Evolutionary conservation across 2,329 filamentous ascomycete genomes (phyloP).

Genomic region (Eutypella sp.): DNA sequence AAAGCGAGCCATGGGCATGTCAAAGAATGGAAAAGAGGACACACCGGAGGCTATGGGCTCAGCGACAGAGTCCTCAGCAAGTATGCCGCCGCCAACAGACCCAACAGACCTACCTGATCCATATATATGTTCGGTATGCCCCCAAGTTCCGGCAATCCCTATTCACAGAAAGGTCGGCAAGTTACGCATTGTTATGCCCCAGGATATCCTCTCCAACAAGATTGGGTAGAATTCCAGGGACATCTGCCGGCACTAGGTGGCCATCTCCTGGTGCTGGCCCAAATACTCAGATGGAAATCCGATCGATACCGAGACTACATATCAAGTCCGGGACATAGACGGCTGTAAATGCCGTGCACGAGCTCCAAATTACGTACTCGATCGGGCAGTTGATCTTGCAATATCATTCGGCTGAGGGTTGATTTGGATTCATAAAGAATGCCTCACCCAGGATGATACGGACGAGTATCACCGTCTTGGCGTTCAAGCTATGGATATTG

Average conservation of each 20-base stretch:
- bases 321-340: constrained; percentile 4
- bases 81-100: too few relatives aligned
- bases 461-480: constrained; percentile 3
- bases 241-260: constrained; percentile 4
- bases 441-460: constrained; percentile 3
- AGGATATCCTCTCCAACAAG: background rate
- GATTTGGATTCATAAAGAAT: constrained; percentile 10
- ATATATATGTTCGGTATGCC: constrained; percentile 3
- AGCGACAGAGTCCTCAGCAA: too few relatives aligned
- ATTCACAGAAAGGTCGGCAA: background rate
- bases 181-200: constrained; percentile 2
- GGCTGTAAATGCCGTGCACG: background rate
- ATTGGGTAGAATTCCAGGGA: background rate
- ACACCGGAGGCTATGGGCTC: too few relatives aligned
- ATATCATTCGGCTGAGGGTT: constrained; percentile 4
- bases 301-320: background rate
- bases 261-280: constrained; percentile 8
- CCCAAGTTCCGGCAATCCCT: constrained; percentile 1
- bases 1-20: too few relatives aligned
- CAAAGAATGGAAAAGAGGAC: too few relatives aligned
- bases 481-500: constrained; percentile 8
- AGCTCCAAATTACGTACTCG: constrained; percentile 2
- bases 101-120: too few relatives aligned
- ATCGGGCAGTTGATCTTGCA: constrained; percentile 6
- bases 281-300: background rate